Conservation (phyloP, 148 eudicot species). For the Rhododendron kiyosumense region DNA sequence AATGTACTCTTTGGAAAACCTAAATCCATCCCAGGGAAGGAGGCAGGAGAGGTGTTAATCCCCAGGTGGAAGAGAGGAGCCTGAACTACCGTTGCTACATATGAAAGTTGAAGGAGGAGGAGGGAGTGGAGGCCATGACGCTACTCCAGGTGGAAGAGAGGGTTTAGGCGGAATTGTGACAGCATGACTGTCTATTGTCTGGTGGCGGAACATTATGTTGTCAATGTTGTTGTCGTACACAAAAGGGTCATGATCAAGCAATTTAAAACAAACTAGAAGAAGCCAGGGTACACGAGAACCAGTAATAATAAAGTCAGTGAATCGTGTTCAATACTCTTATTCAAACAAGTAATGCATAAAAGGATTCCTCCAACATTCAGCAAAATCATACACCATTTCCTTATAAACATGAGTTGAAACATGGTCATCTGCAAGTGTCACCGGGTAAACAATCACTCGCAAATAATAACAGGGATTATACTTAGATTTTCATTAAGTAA, state of each 20-base stretch:
- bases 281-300: no score
- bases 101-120: constrained; percentile 20
- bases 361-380: not conserved
- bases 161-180: constrained; percentile 46
- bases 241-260: no score
- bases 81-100: constrained; percentile 79
- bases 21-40: constrained; percentile 69
- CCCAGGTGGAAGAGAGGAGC: constrained; percentile 20
- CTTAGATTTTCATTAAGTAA: not conserved
- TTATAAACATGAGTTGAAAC: not conserved
- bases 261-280: no score
- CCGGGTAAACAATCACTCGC: not conserved
- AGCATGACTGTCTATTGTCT: constrained; percentile 35
- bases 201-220: constrained; percentile 70
- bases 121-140: constrained; percentile 47
- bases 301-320: not conserved
- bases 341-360: not conserved
- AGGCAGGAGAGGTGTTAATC: constrained; percentile 37
- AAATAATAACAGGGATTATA: not conserved
- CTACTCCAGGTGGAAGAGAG: constrained; percentile 46
- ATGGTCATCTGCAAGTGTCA: not conserved
- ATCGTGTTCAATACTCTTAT: not conserved
- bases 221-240: constrained; percentile 19
- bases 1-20: constrained; percentile 74
- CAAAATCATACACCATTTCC: not conserved